Evolutionary conservation across 768 basidiomycete species (phyloP), one percentile per base, ranked within the genome.

Genomic region (Lactarius sp.): DNA sequence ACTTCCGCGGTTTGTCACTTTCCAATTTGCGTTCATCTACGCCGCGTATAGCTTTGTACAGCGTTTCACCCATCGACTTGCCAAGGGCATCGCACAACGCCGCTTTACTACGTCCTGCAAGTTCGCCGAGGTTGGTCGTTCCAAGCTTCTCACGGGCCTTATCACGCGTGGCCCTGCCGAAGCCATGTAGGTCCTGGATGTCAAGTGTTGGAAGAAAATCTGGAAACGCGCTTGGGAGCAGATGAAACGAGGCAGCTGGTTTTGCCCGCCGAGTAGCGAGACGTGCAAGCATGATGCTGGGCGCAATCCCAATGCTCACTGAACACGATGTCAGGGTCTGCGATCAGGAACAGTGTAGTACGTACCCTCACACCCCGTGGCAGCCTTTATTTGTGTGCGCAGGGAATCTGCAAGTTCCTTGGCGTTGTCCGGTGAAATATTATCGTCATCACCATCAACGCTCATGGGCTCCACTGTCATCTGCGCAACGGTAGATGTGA

Each of bases 221-320:
- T 1, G 76, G 71, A 3, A 86, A 78, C 52, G 84, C 81, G 12
- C 77, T 78, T 4, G 76, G 76, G 0, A 79, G 68, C 14, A 99
- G 82, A 67, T 94, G 93, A 70, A 82, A 92, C 0, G 91, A 85
- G 2, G 88, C 87, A 0, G 88, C 94, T 0, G 97, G 97, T 71
- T 99, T 99, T 6, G 97, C 97, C 6, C 79, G 81, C 8, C 91
- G 84, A 0, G 94, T 95, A 2, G 97, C 97, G 7, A 99, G 80
- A 18, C 94, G 90, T 0, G 96, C 92, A 6, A 99, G 85, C 52
- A 96, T 85, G 68, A 96, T 89, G 75, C 98, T 99, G 66, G 92
- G 84, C 0, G 92, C 82, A 56, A 97, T 88, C 12, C 97, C 97
- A 53, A 98, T 90, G 72, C 92, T 94, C 6, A 94, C 94, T 95